Conservation (phyloP, 75 land plant genomes). For the Sequoia sempervirens region DNA sequence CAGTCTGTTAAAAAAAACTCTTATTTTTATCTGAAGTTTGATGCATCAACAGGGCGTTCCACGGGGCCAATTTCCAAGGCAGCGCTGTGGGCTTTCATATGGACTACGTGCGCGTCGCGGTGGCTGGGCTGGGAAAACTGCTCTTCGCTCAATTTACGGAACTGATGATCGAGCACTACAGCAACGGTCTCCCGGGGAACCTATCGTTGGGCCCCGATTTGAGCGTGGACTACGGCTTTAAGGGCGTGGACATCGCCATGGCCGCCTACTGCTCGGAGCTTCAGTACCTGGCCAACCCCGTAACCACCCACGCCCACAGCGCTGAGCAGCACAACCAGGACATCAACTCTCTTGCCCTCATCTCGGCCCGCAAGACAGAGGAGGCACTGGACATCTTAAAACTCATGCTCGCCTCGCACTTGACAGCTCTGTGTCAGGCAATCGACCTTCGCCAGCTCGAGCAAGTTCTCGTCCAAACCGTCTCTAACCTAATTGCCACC, state of each 20-base stretch:
- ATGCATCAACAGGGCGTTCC: background rate
- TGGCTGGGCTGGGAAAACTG: slow-evolving; percentile 48
- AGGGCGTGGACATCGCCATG: slow-evolving; percentile 54
- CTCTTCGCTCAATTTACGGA: slow-evolving; percentile 52
- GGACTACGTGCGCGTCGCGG: slow-evolving; percentile 42
- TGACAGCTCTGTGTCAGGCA: slow-evolving; percentile 31
- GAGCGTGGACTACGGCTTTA: slow-evolving; percentile 47
- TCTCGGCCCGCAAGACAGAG: slow-evolving; percentile 15
- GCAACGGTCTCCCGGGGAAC: slow-evolving; percentile 45
- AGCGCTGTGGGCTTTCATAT: slow-evolving; percentile 10
- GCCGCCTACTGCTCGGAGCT: slow-evolving; percentile 61
- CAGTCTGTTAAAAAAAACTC: too few species aligned
- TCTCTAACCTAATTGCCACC: background rate
- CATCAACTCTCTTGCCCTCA: slow-evolving; percentile 17
- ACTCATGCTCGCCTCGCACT: slow-evolving; percentile 33
- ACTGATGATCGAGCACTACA: slow-evolving; percentile 51
- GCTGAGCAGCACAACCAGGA: slow-evolving; percentile 19
- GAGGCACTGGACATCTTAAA: slow-evolving; percentile 33
- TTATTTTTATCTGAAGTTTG: too few species aligned
- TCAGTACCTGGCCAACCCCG: slow-evolving; percentile 50
- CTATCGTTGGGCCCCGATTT: slow-evolving; percentile 31
- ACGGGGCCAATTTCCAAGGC: background rate
- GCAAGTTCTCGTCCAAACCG: background rate
- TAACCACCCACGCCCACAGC: slow-evolving; percentile 17
- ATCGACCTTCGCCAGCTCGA: slow-evolving; percentile 22